A percentile compares a stretch with the other conserved stretches of the same genome.
phyloP scores from a whole-genome alignment of 2,329 filamentous ascomycete genomes.

The Aspergillus caelatus region DNA sequence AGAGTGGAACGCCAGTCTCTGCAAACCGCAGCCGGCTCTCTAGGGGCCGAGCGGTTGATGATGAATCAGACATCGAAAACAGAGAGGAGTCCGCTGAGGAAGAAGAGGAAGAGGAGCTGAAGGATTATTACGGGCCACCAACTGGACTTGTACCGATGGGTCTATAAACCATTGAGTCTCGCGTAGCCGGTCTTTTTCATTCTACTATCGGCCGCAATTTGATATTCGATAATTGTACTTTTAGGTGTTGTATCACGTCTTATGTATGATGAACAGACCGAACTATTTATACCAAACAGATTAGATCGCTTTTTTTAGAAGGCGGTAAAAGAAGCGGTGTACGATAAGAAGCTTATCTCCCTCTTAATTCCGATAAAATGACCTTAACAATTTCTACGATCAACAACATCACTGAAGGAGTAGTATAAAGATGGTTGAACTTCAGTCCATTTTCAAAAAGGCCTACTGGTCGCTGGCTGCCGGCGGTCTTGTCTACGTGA shows the following conservation, averaged over 20 bases:
- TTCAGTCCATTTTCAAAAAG: conserved; percentile 52
- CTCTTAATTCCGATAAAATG: neutral
- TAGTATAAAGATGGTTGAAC: conserved; percentile 35
- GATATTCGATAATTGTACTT: neutral
- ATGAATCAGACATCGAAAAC: conserved; percentile 17
- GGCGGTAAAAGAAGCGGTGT: neutral
- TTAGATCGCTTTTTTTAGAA: neutral
- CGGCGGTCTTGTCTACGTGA: conserved; percentile 66
- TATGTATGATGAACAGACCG: neutral
- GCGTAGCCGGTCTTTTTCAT: neutral
- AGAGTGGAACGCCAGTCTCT: conserved; percentile 26
- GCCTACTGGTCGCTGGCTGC: conserved; percentile 61
- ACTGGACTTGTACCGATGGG: conserved; percentile 37
- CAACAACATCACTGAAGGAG: neutral
- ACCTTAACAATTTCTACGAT: neutral
- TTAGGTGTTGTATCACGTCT: neutral
- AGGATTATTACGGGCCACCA: conserved; percentile 46
- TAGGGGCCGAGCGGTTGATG: conserved; percentile 18
- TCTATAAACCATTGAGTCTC: neutral
- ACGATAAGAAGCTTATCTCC: neutral
- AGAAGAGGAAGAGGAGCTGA: conserved; percentile 38
- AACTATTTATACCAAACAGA: neutral
- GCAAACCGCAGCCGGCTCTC: conserved; percentile 28
- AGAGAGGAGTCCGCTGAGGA: conserved; percentile 15
- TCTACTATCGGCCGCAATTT: neutral